Evolutionary conservation across 192 early-diverging fungal genomes (phyloP).

Genomic region (Backusella parvicylindrica): DNA sequence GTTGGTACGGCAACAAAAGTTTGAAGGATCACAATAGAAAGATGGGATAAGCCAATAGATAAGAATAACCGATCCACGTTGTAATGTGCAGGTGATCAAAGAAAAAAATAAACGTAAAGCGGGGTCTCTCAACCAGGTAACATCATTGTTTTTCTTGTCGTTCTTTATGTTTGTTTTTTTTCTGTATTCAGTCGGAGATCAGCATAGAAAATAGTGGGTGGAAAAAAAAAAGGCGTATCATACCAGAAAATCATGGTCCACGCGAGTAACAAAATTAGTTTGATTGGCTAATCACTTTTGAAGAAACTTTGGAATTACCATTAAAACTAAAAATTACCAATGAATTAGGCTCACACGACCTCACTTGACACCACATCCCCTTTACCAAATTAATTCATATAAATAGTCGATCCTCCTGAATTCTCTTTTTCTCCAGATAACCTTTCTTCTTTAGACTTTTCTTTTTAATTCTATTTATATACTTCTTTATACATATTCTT

Average conservation of each 20-base stretch:
- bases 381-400: background rate
- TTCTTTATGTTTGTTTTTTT: background rate
- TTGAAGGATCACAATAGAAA: background rate
- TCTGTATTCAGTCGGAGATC: background rate
- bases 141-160: background rate
- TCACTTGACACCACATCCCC: constrained; percentile 5
- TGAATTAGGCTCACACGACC: constrained; percentile 14
- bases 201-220: background rate
- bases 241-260: background rate
- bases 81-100: background rate
- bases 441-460: background rate
- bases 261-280: background rate
- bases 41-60: background rate
- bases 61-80: background rate
- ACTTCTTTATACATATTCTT: background rate
- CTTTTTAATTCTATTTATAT: background rate
- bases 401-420: background rate
- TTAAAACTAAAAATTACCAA: constrained; percentile 8
- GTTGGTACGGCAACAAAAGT: background rate
- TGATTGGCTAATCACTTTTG: background rate
- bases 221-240: background rate
- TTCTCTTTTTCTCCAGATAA: background rate
- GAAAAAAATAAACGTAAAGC: background rate
- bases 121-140: background rate
- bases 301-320: background rate